These are phyloP conservation scores for Capsella bursapastoris DNA, from an alignment of 345 rosid species.

Conservation along the genomic window DNA sequence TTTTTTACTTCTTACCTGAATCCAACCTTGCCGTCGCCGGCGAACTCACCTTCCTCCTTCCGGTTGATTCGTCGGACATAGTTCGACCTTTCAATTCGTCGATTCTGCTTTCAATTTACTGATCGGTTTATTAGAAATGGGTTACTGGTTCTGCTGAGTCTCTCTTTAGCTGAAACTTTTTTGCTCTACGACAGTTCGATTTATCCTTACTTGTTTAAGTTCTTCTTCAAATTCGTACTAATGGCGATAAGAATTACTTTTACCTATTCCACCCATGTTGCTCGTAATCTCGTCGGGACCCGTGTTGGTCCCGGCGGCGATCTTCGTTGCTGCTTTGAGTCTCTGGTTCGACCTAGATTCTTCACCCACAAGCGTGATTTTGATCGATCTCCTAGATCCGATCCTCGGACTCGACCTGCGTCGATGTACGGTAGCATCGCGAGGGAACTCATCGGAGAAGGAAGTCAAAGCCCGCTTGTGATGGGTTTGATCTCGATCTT, in stretches of 20 bases:
- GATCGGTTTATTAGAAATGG: constrained; percentile 38
- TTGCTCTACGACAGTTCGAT: constrained; percentile 51
- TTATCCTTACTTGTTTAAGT: constrained; percentile 51
- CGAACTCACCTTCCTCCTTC: background rate
- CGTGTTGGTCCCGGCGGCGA: constrained; percentile 53
- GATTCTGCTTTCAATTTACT: constrained; percentile 27
- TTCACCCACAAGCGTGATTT: constrained; percentile 51
- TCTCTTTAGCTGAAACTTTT: constrained; percentile 22
- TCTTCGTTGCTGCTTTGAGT: constrained; percentile 58
- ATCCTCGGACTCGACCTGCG: constrained; percentile 29
- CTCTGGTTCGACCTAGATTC: constrained; percentile 59
- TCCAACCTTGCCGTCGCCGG: constrained; percentile 6
- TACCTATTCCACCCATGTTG: constrained; percentile 67
- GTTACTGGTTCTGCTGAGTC: constrained; percentile 22
- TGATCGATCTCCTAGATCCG: constrained; percentile 14
- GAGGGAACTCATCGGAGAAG: constrained; percentile 52
- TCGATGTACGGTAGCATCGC: constrained; percentile 53
- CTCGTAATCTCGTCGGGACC: constrained; percentile 63
- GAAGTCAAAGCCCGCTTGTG: constrained; percentile 51
- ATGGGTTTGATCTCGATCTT: constrained; percentile 62
- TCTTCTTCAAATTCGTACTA: constrained; percentile 48
- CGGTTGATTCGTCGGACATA: constrained; percentile 15
- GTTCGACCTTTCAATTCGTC: constrained; percentile 29
- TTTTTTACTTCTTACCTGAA: constrained; percentile 3
- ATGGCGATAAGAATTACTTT: constrained; percentile 83